Base-by-base conservation (phyloP, 345 rosid genomes). In the Erucastrum elatum region DNA sequence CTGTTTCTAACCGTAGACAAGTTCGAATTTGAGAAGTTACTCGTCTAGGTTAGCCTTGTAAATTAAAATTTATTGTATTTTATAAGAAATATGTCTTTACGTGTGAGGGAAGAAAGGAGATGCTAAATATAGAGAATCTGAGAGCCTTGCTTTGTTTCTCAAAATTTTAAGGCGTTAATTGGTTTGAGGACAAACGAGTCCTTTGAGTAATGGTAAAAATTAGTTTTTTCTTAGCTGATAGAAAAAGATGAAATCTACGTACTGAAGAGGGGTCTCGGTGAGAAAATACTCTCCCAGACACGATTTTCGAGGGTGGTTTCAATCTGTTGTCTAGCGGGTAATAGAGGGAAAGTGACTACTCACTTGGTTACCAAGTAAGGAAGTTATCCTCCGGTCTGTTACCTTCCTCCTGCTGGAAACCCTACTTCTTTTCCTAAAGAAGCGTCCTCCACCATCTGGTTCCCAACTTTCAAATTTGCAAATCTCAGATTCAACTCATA, bases 131-230 rank as follows among this genome's bases (percentile, higher is more conserved):
- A 81, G 86, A 59, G 39, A 34, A 70, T 75, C 68, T 26, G 11
- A 6, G 61, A 77, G 84, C 66, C 72, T 62, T 82, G 80, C 77
- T 70, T 70, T 75, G 83, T 80, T 82, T 84, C 75, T 83, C 84
- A 85, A 77, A 77, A 64, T 81, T 81, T 84, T 66, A 64, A 74
- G 90, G 79, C 59, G 37, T 74, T 66, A 68, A 84, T 83, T 82
- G 72, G 65, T 76, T 76, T 63, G 72, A 84, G 84, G 86, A 76
- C 79, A 75, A 87, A 84, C n/a, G 80, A 77, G 82, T 84, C 84
- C 26, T 75, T 71, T 70, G 73, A 70, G 56, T 80, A 63, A 68
- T 80, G 75, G 67, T 66, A 2, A 68, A 77, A 77, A 33, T 80
- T 75, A 80, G 83, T 75, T 70, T 62, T 21, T 21, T 21, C 21